phyloP scores from a whole-genome alignment of 257 asterid species.

The Solanum sejunctum region DNA sequence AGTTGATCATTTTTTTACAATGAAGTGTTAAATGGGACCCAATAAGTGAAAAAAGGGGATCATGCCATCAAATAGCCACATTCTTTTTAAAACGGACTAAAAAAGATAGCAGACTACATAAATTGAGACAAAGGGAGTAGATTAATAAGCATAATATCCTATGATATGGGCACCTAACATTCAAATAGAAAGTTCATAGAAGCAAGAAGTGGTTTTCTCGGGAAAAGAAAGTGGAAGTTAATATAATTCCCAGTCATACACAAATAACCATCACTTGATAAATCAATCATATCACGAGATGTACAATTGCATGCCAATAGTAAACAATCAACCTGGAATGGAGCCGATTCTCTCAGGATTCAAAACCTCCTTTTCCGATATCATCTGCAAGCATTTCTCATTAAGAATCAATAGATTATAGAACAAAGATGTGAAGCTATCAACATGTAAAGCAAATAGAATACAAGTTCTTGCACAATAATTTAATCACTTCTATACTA shows the following conservation, averaged over 20 bases:
- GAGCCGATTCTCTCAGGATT: constrained; percentile 41
- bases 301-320: neutral
- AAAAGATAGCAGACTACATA: no score
- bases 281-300: neutral
- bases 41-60: neutral
- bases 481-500: neutral
- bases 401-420: neutral
- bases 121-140: no score
- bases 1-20: no score
- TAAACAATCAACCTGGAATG: constrained; percentile 58
- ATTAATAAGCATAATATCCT: neutral
- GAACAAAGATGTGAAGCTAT: neutral
- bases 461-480: neutral
- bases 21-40: neutral
- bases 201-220: neutral
- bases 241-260: neutral
- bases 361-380: constrained; percentile 13
- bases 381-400: constrained; percentile 47
- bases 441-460: neutral
- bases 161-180: neutral
- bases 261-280: neutral
- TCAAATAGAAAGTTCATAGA: neutral
- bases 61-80: no score
- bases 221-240: neutral
- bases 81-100: no score